Evolutionary conservation across 2,329 filamentous ascomycete genomes (phyloP), one percentile per base, ranked within the genome.

Genomic region (Penicillium sp.): DNA sequence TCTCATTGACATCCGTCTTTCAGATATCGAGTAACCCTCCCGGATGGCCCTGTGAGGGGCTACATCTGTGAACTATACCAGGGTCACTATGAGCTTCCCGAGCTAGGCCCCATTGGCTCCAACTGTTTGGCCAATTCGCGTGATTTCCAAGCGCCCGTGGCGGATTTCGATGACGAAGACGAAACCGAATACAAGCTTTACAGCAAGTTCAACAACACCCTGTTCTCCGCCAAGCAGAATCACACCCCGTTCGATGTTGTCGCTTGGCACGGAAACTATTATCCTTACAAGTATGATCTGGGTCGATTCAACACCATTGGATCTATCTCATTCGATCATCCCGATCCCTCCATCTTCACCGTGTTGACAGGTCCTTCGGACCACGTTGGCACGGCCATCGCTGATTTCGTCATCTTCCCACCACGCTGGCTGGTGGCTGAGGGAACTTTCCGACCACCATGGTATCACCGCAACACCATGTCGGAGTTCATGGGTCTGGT

Each of bases 231-330:
- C 6, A 77, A 70, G 40, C 88, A 92, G 72, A 70, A 79, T 10
- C 89, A 92, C 69, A 87, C 85, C 0, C 88, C 89, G 0, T 92
- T 91, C 64, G 88, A 92, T 63, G 83, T 92, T 0, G 88, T 91
- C 3, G 88, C 86, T 3, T 92, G 88, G 88, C 88, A 92, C 67
- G 89, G 89, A 42, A 88, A 85, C 58, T 92, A 91, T 73, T 88
- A 88, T 56, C 89, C 89, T 0, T 90, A 85, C 81, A 92, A 92
- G 74, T 92, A 92, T 75, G 89, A 92, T 64, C 80, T 92, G 1
- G 87, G 86, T 24, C 84, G 88, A 31, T 92, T 91, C 79, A 88
- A 87, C 74, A 85, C 84, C 41, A 85, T 92, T 42, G 89, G 88
- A 18, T 85, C 81, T 50, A 85, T 90, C 60, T 88, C 84, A 7